Evolutionary conservation across 1,139 yeast species (phyloP).

Genomic region (Yamadazyma oceani): DNA sequence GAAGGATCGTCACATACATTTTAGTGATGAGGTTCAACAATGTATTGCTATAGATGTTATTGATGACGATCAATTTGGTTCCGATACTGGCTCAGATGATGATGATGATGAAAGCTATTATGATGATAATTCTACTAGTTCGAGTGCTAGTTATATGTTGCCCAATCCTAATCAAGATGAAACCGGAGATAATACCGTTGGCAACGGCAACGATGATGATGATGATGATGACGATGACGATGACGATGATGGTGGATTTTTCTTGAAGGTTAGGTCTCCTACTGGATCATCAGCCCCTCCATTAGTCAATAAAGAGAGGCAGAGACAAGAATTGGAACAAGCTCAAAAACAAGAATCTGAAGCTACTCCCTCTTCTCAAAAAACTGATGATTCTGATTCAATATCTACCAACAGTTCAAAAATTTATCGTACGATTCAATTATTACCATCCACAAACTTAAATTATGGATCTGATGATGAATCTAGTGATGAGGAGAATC

Average conservation of each 20-base stretch:
- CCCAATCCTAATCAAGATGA: background rate
- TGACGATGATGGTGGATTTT: conserved; percentile 71
- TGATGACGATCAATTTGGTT: conserved; percentile 30
- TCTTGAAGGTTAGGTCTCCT: conserved; percentile 55
- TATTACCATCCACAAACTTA: conserved; percentile 77
- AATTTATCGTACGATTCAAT: conserved; percentile 58
- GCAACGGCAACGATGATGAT: conserved; percentile 25
- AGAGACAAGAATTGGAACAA: conserved; percentile 3
- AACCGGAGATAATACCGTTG: background rate
- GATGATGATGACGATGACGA: conserved; percentile 37
- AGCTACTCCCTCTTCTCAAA: conserved; percentile 14
- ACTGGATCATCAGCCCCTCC: conserved; percentile 28
- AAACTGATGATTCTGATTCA: conserved; percentile 30
- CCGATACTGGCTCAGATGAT: conserved; percentile 16
- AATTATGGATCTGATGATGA: conserved; percentile 79
- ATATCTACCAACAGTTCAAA: conserved; percentile 27
- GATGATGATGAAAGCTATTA: conserved; percentile 30
- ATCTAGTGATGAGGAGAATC: conserved; percentile 55
- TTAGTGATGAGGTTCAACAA: conserved; percentile 90
- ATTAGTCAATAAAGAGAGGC: conserved; percentile 12
- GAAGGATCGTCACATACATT: conserved; percentile 72
- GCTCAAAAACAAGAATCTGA: conserved; percentile 2
- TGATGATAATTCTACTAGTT: conserved; percentile 12
- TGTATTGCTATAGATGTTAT: conserved; percentile 67
- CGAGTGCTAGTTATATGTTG: conserved; percentile 9